A percentile compares a stretch with the other conserved stretches of the same genome.
Conservation (phyloP, 2,329 filamentous ascomycete genomes). For the Fusarium luffae region DNA sequence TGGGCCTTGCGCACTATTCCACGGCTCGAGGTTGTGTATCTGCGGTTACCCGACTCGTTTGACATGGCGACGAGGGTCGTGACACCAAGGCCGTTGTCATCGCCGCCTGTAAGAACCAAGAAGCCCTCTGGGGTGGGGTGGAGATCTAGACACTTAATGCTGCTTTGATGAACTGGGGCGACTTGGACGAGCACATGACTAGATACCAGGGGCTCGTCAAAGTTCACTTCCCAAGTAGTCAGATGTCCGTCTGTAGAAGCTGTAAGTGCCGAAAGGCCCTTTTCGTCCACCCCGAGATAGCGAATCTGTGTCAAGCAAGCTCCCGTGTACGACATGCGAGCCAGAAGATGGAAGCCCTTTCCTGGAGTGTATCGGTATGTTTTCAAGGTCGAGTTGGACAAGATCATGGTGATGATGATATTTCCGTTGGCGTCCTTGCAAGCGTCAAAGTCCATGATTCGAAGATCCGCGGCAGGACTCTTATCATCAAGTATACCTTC, state of each 20-base stretch:
- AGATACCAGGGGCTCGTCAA: background rate
- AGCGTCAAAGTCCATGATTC: slow-evolving; percentile 84
- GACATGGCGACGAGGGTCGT: slow-evolving; percentile 50
- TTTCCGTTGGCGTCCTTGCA: slow-evolving; percentile 36
- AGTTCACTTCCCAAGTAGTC: slow-evolving; percentile 47
- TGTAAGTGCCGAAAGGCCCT: slow-evolving; percentile 64
- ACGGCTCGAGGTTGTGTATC: slow-evolving; percentile 41
- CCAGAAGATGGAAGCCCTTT: slow-evolving; percentile 61
- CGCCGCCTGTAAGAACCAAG: slow-evolving; percentile 80
- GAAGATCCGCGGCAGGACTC: slow-evolving; percentile 70
- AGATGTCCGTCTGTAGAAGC: slow-evolving; percentile 85
- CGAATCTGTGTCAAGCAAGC: slow-evolving; percentile 78
- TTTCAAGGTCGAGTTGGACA: slow-evolving; percentile 86
- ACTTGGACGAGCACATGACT: slow-evolving; percentile 48
- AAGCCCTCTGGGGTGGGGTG: slow-evolving; percentile 46
- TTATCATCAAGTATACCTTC: slow-evolving; percentile 66
- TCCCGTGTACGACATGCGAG: slow-evolving; percentile 71
- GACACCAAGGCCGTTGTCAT: slow-evolving; percentile 83
- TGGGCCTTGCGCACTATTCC: slow-evolving; percentile 65
- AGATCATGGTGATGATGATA: slow-evolving; percentile 75
- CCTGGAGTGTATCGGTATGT: slow-evolving; percentile 61
- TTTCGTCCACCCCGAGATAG: slow-evolving; percentile 52
- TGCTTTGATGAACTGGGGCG: slow-evolving; percentile 77
- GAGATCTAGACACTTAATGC: slow-evolving; percentile 75
- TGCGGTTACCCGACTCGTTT: slow-evolving; percentile 21